Evolutionary conservation across 2,329 filamentous ascomycete genomes (phyloP), one percentile per base, ranked within the genome.

Genomic region (Verticillium nubilum): DNA sequence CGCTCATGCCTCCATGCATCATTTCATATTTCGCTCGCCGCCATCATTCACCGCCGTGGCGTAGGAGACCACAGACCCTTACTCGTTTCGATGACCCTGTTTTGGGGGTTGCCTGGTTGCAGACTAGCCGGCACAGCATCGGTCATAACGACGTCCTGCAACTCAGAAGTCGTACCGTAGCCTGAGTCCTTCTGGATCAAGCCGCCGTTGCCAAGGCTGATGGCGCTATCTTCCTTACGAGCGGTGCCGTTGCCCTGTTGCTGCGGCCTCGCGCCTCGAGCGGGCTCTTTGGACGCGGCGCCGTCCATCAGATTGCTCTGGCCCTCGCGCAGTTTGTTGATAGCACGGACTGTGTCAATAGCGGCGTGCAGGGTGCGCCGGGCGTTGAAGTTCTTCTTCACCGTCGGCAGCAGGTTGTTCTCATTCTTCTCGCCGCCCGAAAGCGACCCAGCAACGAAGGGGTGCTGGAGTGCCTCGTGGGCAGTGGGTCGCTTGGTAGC

Each of bases 401-500:
- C 86, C 6, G 84, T 85, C 9, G 86, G 86, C 62, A 89, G 74
- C 64, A 89, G 74, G 75, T 89, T 87, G 68, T 83, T 83, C 71
- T 77, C 79, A 62, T 76, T 75, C 55, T 64, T 66, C 63, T 73
- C 80, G 61, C 79, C 78, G 52, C 73, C 71, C 33, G 75, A 70
- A 37, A 79, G 76, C 67, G 77, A 80, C 59, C 80, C 82, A 6
- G 83, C 80, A 15, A 89, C 81, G 72, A 89, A 89, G 42, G 85
- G 80, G 67, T 89, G 86, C 63, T 84, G 82, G 31, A 89, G 80
- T 27, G 86, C 86, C 69, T 88, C 90, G 74, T 98, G 92, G 9
- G 94, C 90, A 1, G 94, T 97, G 85, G 98, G 95, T 67, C 95
- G 91, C 66, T 87, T 84, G 60, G 84, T 84, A 2, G 93, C 90